phyloP scores from a whole-genome alignment of 805 yeast species.

The Candida anglica region DNA sequence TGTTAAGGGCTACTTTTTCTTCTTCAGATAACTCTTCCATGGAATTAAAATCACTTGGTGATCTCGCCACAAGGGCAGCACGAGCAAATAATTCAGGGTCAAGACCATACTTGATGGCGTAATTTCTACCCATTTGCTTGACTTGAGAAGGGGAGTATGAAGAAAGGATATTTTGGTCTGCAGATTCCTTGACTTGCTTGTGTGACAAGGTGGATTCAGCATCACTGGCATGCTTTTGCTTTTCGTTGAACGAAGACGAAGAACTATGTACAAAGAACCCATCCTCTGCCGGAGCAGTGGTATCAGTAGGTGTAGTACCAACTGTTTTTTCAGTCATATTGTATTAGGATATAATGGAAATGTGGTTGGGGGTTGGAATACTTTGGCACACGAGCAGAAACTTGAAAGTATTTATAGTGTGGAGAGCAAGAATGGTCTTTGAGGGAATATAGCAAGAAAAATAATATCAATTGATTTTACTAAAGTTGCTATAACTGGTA shows the following conservation, averaged over 20 bases:
- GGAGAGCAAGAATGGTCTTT: too few relatives aligned
- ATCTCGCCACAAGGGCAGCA: slow-evolving; percentile 58
- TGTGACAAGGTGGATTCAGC: slow-evolving; percentile 1
- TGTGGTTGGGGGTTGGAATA: too few relatives aligned
- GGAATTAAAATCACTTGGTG: slow-evolving; percentile 53
- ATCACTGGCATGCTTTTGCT: slow-evolving; percentile 2
- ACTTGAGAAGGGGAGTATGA: slow-evolving; percentile 62
- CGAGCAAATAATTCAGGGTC: slow-evolving; percentile 57
- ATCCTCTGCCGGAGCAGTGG: slow-evolving; percentile 1
- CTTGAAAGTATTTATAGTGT: too few relatives aligned
- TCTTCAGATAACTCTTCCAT: slow-evolving; percentile 46
- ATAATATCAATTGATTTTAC: too few relatives aligned
- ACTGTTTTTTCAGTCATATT: slow-evolving; percentile 1
- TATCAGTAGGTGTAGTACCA: not conserved
- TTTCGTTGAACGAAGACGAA: slow-evolving; percentile 1
- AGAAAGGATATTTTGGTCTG: slow-evolving; percentile 42
- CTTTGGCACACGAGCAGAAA: too few relatives aligned
- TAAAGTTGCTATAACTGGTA: too few relatives aligned
- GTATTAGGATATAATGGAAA: not conserved
- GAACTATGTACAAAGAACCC: slow-evolving; percentile 4
- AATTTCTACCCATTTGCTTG: slow-evolving; percentile 65
- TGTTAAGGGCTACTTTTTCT: slow-evolving; percentile 47
- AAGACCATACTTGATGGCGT: slow-evolving; percentile 52
- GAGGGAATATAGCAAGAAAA: too few relatives aligned
- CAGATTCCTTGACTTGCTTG: slow-evolving; percentile 19